These are phyloP conservation scores for Camillea tinctor DNA, from an alignment of 2,329 filamentous ascomycete genomes.

Conservation along the genomic window DNA sequence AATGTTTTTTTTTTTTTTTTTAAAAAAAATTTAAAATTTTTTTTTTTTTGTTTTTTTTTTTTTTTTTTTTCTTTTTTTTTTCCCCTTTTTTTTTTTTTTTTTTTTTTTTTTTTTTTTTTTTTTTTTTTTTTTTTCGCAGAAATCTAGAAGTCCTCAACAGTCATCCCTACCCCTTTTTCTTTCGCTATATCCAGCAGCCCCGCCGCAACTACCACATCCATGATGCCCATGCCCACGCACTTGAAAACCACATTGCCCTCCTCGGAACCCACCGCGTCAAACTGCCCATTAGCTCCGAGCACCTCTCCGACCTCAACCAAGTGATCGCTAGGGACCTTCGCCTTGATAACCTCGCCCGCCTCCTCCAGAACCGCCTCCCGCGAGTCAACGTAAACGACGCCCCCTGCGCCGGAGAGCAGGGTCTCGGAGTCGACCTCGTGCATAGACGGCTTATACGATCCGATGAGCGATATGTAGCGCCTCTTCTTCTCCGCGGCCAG, in stretches of 20 bases:
- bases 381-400: constrained; percentile 50
- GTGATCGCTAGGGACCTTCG: constrained; percentile 54
- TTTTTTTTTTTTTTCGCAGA: no score
- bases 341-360: constrained; percentile 66
- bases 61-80: not conserved
- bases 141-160: constrained; percentile 2
- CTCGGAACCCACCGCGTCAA: constrained; percentile 1
- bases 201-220: constrained; percentile 33
- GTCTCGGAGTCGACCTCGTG: constrained; percentile 65
- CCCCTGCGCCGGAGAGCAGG: constrained; percentile 32
- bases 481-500: constrained; percentile 37
- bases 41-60: no score
- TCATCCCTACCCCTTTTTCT: constrained; percentile 9
- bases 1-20: no score
- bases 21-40: no score
- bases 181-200: constrained; percentile 30
- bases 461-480: constrained; percentile 50
- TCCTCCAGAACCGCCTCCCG: constrained; percentile 61
- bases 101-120: no score
- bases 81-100: no score
- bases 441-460: constrained; percentile 61
- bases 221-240: constrained; percentile 28
- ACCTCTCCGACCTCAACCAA: constrained; percentile 61
- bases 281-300: not conserved
- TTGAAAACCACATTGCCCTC: constrained; percentile 30